Percentiles rank a stretch among this genome's conserved stretches.
These are phyloP conservation scores for Allomyces arbusculus DNA, from an alignment of 192 early-diverging fungal species.

Conservation along the genomic window DNA sequence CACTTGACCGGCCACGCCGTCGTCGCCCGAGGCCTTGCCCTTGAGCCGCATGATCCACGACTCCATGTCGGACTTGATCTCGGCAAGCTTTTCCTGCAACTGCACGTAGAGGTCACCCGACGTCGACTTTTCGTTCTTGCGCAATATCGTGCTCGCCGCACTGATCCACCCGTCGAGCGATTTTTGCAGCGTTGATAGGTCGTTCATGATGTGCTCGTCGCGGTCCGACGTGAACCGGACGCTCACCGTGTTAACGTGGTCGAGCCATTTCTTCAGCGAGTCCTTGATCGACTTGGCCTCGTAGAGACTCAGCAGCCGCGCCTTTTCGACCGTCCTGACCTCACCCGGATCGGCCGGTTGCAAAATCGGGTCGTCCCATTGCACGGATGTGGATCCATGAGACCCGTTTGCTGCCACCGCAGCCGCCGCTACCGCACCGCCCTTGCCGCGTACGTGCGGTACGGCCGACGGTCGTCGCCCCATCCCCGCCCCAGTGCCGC, in stretches of 20 bases:
- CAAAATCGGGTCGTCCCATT: constrained; percentile 21
- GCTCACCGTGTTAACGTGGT: constrained; percentile 19
- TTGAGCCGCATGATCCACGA: constrained; percentile 32
- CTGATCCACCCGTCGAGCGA: constrained; percentile 28
- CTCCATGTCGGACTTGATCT: constrained; percentile 19
- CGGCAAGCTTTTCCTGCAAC: constrained; percentile 16
- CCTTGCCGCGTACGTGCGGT: too few species aligned
- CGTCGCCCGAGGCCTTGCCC: constrained; percentile 25
- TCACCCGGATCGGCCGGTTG: constrained; percentile 26
- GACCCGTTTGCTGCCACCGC: neutral
- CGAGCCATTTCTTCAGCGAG: constrained; percentile 25
- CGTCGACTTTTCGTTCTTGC: constrained; percentile 23
- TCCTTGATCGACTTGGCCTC: constrained; percentile 6
- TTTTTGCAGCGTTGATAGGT: constrained; percentile 18
- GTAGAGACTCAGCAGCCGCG: neutral
- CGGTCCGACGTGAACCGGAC: constrained; percentile 28
- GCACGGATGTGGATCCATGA: too few species aligned
- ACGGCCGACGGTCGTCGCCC: too few species aligned
- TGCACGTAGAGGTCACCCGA: constrained; percentile 24
- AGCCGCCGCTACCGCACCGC: too few species aligned
- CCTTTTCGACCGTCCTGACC: constrained; percentile 9
- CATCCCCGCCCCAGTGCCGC: neutral
- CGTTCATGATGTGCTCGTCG: constrained; percentile 24
- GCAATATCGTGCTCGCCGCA: constrained; percentile 16
- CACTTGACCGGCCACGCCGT: constrained; percentile 24